Percentiles rank a stretch among this genome's conserved stretches.
These are phyloP conservation scores for Botrytis fabae DNA, from an alignment of 2,329 filamentous ascomycete species.

Conservation along the genomic window DNA sequence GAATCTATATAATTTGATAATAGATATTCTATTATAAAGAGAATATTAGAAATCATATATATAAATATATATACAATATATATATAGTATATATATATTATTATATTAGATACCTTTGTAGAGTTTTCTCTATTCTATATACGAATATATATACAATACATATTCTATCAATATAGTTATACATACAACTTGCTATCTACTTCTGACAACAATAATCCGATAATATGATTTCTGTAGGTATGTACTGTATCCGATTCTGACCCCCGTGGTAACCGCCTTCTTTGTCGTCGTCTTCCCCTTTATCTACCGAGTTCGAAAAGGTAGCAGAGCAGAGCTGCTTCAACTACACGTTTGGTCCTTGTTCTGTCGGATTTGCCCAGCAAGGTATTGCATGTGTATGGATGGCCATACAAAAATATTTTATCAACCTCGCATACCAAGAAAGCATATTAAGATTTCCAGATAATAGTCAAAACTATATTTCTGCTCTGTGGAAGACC, in stretches of 20 bases:
- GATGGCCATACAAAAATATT: not conserved
- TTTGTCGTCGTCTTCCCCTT: not conserved
- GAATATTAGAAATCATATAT: no score
- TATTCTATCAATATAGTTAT: no score
- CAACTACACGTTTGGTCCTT: not conserved
- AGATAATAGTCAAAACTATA: not conserved
- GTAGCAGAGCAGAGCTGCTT: not conserved
- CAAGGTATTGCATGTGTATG: not conserved
- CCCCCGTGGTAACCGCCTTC: not conserved
- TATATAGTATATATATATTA: no score
- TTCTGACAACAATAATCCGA: no score
- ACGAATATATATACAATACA: no score
- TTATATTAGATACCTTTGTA: no score
- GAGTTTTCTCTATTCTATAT: no score
- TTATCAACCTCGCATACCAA: not conserved
- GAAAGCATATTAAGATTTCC: not conserved
- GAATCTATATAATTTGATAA: no score
- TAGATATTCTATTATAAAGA: no score
- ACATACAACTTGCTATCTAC: no score
- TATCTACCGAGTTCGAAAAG: slow-evolving; percentile 6
- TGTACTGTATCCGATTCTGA: not conserved
- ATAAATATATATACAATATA: no score
- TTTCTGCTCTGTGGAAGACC: not conserved
- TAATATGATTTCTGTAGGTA: not conserved
- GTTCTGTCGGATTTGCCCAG: not conserved